Evolutionary conservation across 1,284 basidiomycete genomes (phyloP).

Genomic region (Blastosporella zonata): DNA sequence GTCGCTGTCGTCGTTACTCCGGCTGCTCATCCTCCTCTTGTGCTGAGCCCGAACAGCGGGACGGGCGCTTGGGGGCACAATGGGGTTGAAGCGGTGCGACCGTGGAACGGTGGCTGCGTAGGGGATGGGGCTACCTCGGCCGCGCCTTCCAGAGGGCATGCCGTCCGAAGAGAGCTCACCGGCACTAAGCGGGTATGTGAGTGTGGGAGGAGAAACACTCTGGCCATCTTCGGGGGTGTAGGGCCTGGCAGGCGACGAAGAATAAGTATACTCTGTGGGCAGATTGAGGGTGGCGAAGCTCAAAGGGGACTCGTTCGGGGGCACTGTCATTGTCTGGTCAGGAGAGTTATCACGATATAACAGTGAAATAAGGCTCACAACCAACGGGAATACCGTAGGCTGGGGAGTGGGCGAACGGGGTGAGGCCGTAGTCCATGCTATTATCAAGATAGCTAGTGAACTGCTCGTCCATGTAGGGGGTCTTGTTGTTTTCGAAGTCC

Average conservation of each 20-base stretch:
- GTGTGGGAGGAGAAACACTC: constrained; percentile 65
- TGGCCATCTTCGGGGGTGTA: constrained; percentile 63
- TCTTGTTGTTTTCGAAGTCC: constrained; percentile 45
- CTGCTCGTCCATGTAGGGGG: constrained; percentile 50
- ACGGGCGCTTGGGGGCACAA: constrained; percentile 51
- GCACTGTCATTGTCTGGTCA: constrained; percentile 29
- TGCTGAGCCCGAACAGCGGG: constrained; percentile 38
- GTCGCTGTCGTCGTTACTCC: constrained; percentile 61
- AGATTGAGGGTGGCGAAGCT: constrained; percentile 63
- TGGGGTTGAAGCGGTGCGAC: constrained; percentile 73
- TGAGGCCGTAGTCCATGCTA: constrained; percentile 42
- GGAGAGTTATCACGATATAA: background rate
- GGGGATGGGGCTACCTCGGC: constrained; percentile 57
- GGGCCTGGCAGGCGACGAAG: constrained; percentile 57
- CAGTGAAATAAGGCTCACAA: constrained; percentile 32
- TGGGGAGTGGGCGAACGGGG: constrained; percentile 43
- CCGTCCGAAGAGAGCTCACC: constrained; percentile 71
- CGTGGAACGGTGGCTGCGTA: constrained; percentile 60
- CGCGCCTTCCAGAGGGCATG: constrained; percentile 57
- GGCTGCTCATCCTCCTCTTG: constrained; percentile 49
- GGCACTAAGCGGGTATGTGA: constrained; percentile 60
- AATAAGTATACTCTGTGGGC: constrained; percentile 65
- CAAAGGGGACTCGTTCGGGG: constrained; percentile 53
- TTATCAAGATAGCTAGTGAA: constrained; percentile 59
- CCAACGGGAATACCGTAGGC: constrained; percentile 41